Evolutionary conservation across 345 rosid species (phyloP).

Genomic region (Durio zibethinus): DNA sequence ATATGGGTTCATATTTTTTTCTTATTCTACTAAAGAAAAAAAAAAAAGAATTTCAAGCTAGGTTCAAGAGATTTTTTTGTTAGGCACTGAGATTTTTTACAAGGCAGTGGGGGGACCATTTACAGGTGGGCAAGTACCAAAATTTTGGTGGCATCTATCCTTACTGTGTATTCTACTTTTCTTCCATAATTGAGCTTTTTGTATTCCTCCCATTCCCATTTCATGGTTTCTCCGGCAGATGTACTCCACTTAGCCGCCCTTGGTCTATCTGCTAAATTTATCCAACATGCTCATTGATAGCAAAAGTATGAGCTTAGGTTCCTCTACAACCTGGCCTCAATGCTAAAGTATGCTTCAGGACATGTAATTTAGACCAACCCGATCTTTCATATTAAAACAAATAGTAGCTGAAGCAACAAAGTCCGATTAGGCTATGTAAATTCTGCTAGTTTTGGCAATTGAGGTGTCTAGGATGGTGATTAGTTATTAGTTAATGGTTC

Average conservation of each 20-base stretch:
- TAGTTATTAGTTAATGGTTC: neutral
- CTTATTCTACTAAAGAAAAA: neutral
- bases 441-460: neutral
- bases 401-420: neutral
- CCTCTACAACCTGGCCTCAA: slow-evolving; percentile 13
- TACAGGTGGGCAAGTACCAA: slow-evolving; percentile 36
- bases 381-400: neutral
- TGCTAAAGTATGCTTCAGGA: slow-evolving; percentile 4
- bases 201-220: slow-evolving; percentile 23
- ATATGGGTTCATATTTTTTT: neutral
- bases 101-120: slow-evolving; percentile 41
- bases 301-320: slow-evolving; percentile 15
- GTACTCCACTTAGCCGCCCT: slow-evolving; percentile 28
- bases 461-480: neutral
- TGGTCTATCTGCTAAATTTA: slow-evolving; percentile 21
- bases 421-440: neutral
- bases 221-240: slow-evolving; percentile 30
- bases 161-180: slow-evolving; percentile 32
- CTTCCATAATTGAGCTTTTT: slow-evolving; percentile 37
- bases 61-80: slow-evolving; percentile 27
- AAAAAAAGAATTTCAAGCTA: slow-evolving; percentile 36
- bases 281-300: slow-evolving; percentile 20
- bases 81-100: slow-evolving; percentile 28
- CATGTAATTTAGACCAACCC: slow-evolving; percentile 20
- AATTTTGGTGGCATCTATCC: slow-evolving; percentile 32